Base-by-base conservation (phyloP, 2,329 filamentous ascomycete genomes). In the Aspergillus vadensis region DNA sequence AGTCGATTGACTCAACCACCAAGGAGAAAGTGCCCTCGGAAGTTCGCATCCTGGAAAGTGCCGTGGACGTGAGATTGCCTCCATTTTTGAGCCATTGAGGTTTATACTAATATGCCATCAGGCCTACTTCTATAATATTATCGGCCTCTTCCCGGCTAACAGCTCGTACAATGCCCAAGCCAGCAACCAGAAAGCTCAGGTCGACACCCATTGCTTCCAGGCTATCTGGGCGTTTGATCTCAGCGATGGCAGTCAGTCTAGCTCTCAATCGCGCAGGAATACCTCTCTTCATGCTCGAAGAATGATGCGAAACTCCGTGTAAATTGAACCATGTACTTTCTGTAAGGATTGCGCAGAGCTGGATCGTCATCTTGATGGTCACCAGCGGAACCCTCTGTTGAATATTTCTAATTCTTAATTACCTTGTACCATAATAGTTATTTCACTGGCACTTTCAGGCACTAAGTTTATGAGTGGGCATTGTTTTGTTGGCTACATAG, bases 131-230 rank as follows among this genome's bases (percentile, higher is more conserved):
- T 55, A 30, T n/a, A 47, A 55, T 15, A 55, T 55, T 14, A 55
- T 55, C n/a, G 41, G 39, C n/a, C 53, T 55, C 12, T 55, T 55
- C 27, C 53, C 53, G 5, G 53, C 39, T 2, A 55, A 55, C 17
- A 47, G 53, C 53, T 55, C 53, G 23, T 55, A 55, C 23, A 55
- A 55, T 17, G 39, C 53, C n/a, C 53, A 55, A 41, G 53, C 53
- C 14, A 55, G 21, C 10, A 55, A 55, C 17, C 53, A 55, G 53
- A 55, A 55, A 17, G 53, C 53, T 5, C 39, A 55, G 27, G 53
- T 55, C 2, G 53, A 55, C 32, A 55, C 53, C 2, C 53, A 55
- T 47, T 55, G 53, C 25, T 55, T 36, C 21, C 39, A 55, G 53
- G 53, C 53, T 8, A 47, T 55, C 23, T 55, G 53, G 53, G 53